These are phyloP conservation scores for Phytophthora multivora DNA, from an alignment of 352 stramenopile genomes.

Conservation along the genomic window DNA sequence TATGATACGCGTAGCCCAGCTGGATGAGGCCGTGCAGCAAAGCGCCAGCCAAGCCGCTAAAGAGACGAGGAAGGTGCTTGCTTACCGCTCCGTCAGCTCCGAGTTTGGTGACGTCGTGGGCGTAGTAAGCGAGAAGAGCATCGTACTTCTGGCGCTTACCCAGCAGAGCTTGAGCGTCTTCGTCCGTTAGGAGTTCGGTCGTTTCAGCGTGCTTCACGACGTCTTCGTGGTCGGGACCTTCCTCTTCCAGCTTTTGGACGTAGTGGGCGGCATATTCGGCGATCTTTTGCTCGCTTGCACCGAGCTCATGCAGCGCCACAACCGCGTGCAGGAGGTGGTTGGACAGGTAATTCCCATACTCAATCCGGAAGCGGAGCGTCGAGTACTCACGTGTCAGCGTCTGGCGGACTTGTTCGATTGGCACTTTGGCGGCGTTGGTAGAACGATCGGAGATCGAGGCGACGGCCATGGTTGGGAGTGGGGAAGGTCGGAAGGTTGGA, in stretches of 20 bases:
- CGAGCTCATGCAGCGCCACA: conserved; percentile 42
- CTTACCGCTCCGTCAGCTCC: conserved; percentile 35
- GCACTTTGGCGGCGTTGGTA: conserved; percentile 13
- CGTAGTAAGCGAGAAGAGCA: conserved; percentile 35
- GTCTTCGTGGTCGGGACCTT: conserved; percentile 32
- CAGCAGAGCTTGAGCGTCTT: conserved; percentile 26
- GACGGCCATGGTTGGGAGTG: conserved; percentile 7
- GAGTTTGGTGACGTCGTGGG: conserved; percentile 29
- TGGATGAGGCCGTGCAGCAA: conserved; percentile 53
- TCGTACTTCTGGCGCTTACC: conserved; percentile 39
- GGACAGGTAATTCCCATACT: conserved; percentile 44
- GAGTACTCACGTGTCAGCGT: conserved; percentile 37
- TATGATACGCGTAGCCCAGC: conserved; percentile 45
- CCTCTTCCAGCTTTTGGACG: conserved; percentile 34
- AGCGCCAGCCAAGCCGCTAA: conserved; percentile 38
- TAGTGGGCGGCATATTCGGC: conserved; percentile 36
- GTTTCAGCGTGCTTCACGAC: conserved; percentile 11
- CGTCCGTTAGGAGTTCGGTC: conserved; percentile 15
- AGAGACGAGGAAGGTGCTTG: conserved; percentile 37
- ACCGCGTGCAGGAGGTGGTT: conserved; percentile 51
- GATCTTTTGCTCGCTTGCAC: conserved; percentile 39
- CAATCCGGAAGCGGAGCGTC: conserved; percentile 38
- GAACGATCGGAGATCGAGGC: background rate
- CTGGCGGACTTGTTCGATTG: conserved; percentile 34
- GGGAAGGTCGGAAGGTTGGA: background rate